Percentiles rank a stretch among this genome's conserved stretches.
Evolutionary conservation across 2,329 filamentous ascomycete species (phyloP).

Genomic region (Claviceps maximensis): DNA sequence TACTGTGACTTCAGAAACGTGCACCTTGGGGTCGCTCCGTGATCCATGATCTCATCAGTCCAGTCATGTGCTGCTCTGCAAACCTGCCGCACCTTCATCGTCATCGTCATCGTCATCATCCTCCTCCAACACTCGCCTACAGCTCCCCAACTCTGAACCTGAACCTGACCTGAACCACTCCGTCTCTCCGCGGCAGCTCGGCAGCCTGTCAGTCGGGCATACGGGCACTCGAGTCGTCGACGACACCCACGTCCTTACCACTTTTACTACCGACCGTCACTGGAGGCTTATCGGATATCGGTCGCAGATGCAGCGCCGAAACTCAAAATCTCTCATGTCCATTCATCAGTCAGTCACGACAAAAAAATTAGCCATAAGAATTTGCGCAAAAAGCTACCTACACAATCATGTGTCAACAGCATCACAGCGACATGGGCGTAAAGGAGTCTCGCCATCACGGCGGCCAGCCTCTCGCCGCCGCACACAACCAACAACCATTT

Average conservation of each 20-base stretch:
- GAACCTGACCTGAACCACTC: neutral
- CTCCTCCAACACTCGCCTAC: neutral
- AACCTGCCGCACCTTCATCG: neutral
- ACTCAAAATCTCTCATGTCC: neutral
- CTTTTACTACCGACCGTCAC: too few relatives aligned
- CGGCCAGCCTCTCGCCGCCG: neutral
- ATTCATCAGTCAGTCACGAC: neutral
- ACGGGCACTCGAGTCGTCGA: neutral
- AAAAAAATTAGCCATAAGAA: neutral
- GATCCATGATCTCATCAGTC: neutral
- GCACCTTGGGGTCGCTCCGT: too few relatives aligned
- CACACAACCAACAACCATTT: constrained; percentile 21
- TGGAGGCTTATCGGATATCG: too few relatives aligned
- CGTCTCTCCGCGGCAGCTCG: neutral
- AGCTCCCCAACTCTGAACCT: neutral
- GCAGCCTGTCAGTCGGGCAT: neutral
- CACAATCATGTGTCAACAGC: constrained; percentile 2
- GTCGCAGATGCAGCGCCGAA: neutral
- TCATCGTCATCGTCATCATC: neutral
- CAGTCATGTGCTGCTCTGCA: neutral
- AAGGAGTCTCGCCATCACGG: neutral
- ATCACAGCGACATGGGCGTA: neutral
- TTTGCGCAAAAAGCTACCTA: neutral
- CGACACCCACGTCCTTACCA: neutral
- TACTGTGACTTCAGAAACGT: too few relatives aligned